Base-by-base conservation (phyloP, 768 basidiomycete genomes). In the Antrodiella citrinella region DNA sequence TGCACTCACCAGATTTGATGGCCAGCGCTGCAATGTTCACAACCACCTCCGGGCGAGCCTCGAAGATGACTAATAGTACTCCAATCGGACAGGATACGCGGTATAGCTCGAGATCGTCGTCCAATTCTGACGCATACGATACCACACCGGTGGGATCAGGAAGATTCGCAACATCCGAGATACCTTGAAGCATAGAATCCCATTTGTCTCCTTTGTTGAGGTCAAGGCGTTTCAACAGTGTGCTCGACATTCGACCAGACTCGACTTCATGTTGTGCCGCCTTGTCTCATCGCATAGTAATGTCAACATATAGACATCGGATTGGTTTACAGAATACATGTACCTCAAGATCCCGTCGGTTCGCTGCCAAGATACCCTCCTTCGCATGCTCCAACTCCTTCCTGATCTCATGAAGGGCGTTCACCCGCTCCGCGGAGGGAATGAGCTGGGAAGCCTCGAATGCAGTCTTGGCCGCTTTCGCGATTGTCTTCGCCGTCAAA, bases 31-130 rank as follows among this genome's bases (percentile, higher is more conserved):
- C 91, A 55, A 99, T 97, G 64, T 98, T 98, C 38, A 97, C 89
- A 21, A 98, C 91, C 11, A 99, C 95, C 65, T 99, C 96, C 1
- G 96, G 96, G 23, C 95, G 78, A 2, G 95, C 89, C 66, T 98
- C 96, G 59, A 99, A 99, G 53, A 99, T 95, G 54, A 98, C 91
- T 46, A 99, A 75, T 11, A 99, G 72, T 1, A 96, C 93, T 19
- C 96, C 96, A 54, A 99, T 94, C 0, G 96, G 94, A 62, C 95
- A 98, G 0, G 95, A 89, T 1, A 98, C 87, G 24, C 92, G 82
- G 67, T 95, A 91, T 2, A 99, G 76, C 56, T 96, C 89, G 19
- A 98, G 74, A 0, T 72, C 77, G 50, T 92, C 87, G 61, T 93
- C 93, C 26, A 99, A 73, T 59, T 90, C 79, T n/a, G 81, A 82